A percentile compares a stretch with the other conserved stretches of the same genome.
Conservation (phyloP, 495 filamentous ascomycete species). For the Lasiosphaeriaceae sp. region DNA sequence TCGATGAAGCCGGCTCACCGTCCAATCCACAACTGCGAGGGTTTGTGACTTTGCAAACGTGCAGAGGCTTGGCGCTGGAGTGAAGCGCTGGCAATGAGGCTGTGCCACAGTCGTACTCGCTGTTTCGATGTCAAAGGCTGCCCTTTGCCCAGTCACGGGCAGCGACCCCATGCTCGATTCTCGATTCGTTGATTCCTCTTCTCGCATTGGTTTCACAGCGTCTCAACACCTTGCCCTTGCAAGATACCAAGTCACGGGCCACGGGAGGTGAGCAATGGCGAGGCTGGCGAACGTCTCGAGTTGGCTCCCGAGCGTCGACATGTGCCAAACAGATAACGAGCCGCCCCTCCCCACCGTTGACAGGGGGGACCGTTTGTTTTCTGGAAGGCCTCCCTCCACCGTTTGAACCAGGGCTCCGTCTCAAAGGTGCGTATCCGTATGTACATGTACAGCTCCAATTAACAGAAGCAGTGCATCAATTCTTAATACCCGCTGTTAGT, state of each 20-base stretch:
- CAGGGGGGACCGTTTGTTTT: too few relatives aligned
- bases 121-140: constrained; percentile 1
- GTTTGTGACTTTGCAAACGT: background rate
- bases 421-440: too few relatives aligned
- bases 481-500: background rate
- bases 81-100: constrained; percentile 12
- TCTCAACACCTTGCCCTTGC: background rate
- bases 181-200: background rate
- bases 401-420: too few relatives aligned
- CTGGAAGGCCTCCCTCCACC: too few relatives aligned
- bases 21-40: too few relatives aligned
- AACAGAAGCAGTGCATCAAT: too few relatives aligned
- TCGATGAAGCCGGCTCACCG: too few relatives aligned
- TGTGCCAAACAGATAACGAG: too few relatives aligned
- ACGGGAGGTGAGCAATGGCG: background rate
- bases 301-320: background rate
- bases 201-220: background rate
- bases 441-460: too few relatives aligned
- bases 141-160: background rate
- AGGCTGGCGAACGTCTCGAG: background rate
- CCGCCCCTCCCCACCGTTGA: too few relatives aligned
- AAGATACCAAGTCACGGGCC: background rate
- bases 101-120: too few relatives aligned
- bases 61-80: background rate
- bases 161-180: background rate